Conservation (phyloP, 208 protist species). For the Tritrichomonas musculus region DNA sequence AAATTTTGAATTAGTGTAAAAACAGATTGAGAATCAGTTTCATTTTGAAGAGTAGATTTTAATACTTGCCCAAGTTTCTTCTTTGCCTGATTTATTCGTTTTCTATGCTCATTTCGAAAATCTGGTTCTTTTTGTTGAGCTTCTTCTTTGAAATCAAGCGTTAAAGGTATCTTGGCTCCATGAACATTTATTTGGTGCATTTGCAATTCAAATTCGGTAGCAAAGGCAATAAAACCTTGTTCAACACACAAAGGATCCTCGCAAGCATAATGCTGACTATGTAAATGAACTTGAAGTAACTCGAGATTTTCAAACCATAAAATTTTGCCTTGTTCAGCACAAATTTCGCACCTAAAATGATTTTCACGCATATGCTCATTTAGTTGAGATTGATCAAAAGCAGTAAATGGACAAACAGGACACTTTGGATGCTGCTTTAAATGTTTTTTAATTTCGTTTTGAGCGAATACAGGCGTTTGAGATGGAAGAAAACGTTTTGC, state of each 20-base stretch:
- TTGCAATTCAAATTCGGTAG: background rate
- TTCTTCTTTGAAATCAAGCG: background rate
- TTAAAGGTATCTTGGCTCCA: background rate
- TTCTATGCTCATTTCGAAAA: background rate
- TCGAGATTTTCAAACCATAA: background rate
- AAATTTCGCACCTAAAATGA: conserved; percentile 26
- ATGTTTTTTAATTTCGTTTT: background rate
- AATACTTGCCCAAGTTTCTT: background rate
- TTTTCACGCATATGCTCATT: background rate
- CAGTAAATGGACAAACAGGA: background rate
- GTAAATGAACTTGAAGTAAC: conserved; percentile 29
- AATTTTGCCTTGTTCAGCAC: conserved; percentile 4
- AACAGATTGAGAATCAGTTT: background rate
- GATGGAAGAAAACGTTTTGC: background rate
- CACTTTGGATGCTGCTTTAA: conserved; percentile 21
- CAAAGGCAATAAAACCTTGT: conserved; percentile 17
- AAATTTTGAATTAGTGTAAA: background rate
- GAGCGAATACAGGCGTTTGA: background rate
- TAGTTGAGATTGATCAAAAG: background rate
- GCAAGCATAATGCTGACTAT: background rate
- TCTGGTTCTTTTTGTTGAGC: background rate
- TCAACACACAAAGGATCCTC: background rate
- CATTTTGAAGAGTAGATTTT: background rate
- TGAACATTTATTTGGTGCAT: background rate
- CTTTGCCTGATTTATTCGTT: background rate